Percentiles rank a stretch among this genome's conserved stretches.
Conservation (phyloP, 2,329 filamentous ascomycete genomes). For the Ramichloridium luteum region DNA sequence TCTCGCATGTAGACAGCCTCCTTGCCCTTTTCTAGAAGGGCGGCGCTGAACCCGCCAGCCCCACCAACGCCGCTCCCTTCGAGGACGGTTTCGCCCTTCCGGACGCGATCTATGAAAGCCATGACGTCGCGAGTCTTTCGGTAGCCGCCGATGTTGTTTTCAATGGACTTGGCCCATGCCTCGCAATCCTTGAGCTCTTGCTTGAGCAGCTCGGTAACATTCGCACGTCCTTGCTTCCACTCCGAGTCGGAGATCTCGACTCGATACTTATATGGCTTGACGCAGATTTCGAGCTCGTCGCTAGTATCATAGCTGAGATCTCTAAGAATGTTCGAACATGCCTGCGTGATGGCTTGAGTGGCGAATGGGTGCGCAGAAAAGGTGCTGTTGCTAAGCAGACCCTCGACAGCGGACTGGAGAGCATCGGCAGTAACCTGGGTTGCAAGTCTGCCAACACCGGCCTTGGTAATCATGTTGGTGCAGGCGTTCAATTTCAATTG, state of each 20-base stretch:
- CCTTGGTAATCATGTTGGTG: slow-evolving; percentile 77
- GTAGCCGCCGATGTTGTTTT: slow-evolving; percentile 65
- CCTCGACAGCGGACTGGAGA: slow-evolving; percentile 74
- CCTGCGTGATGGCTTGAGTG: slow-evolving; percentile 78
- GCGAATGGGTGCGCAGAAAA: slow-evolving; percentile 88
- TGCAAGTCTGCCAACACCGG: slow-evolving; percentile 83
- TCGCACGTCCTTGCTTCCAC: slow-evolving; percentile 76
- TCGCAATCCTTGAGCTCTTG: slow-evolving; percentile 79
- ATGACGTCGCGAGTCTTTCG: slow-evolving; percentile 84
- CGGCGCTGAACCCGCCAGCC: slow-evolving; percentile 84
- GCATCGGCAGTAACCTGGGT: slow-evolving; percentile 82
- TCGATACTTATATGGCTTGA: slow-evolving; percentile 97
- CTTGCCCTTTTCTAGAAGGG: slow-evolving; percentile 64
- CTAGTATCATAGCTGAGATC: slow-evolving; percentile 94
- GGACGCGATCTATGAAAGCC: slow-evolving; percentile 76
- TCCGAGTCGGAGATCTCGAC: slow-evolving; percentile 88
- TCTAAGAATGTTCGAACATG: slow-evolving; percentile 77
- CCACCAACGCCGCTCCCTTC: slow-evolving; percentile 72
- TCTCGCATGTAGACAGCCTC: slow-evolving; percentile 92
- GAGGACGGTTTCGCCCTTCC: slow-evolving; percentile 71
- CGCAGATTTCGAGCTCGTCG: slow-evolving; percentile 96
- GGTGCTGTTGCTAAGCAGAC: slow-evolving; percentile 64
- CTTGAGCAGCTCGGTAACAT: slow-evolving; percentile 69
- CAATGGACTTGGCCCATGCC: slow-evolving; percentile 59
- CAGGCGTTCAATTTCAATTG: slow-evolving; percentile 88